phyloP scores from a whole-genome alignment of 495 filamentous ascomycete genomes.

The Tuber calosporum region DNA sequence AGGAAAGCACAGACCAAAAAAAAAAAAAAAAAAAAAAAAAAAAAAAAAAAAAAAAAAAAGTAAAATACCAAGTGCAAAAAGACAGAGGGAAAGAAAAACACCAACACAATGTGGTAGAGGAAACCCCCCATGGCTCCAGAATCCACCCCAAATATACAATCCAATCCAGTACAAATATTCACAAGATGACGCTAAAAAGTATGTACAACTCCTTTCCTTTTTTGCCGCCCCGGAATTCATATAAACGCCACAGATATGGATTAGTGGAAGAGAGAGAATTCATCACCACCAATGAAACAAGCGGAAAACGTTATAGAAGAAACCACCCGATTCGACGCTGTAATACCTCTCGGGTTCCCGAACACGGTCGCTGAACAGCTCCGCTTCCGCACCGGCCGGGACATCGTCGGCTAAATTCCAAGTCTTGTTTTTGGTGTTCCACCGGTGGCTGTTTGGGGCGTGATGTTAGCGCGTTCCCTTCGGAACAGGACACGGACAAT shows the following conservation, averaged over 20 bases:
- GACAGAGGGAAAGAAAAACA: conserved; percentile 13
- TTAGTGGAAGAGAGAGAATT: neutral
- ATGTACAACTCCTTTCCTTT: conserved; percentile 8
- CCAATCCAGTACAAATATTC: conserved; percentile 39
- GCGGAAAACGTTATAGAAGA: conserved; percentile 38
- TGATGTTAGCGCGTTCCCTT: neutral
- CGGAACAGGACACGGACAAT: neutral
- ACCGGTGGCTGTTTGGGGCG: conserved; percentile 25
- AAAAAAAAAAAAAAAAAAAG: too few relatives aligned
- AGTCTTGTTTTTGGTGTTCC: conserved; percentile 37
- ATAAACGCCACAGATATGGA: neutral
- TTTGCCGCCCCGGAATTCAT: conserved; percentile 6
- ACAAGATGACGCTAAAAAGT: conserved; percentile 40
- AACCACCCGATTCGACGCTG: conserved; percentile 34
- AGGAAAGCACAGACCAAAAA: neutral
- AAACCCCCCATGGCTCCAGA: conserved; percentile 37
- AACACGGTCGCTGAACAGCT: conserved; percentile 15
- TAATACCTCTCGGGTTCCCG: conserved; percentile 37
- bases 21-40: too few relatives aligned
- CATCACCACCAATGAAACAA: conserved; percentile 40
- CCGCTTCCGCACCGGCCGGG: conserved; percentile 20
- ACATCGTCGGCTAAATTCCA: conserved; percentile 36
- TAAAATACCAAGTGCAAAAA: neutral
- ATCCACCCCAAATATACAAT: conserved; percentile 41
- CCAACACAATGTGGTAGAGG: neutral